A percentile compares a stretch with the other conserved stretches of the same genome.
Conservation (phyloP, 176 grass and related monocot genomes). For the Alloteropsis semialata region DNA sequence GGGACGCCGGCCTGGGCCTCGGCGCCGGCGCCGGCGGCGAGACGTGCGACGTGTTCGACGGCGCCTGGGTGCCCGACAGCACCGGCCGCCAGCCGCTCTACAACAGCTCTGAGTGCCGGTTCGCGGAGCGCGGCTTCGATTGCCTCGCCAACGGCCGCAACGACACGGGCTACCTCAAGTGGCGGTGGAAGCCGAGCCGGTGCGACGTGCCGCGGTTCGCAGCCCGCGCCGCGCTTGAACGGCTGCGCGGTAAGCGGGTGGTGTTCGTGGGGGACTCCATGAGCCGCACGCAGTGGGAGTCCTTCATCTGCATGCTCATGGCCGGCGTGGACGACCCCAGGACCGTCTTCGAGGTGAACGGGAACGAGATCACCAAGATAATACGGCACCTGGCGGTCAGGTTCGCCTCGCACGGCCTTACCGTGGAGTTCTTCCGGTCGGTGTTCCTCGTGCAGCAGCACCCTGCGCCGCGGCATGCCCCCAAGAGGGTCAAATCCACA, state of each 20-base stretch:
- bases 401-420: conserved; percentile 73
- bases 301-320: conserved; percentile 99
- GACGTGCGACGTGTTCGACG: conserved; percentile 80
- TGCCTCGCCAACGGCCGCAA: conserved; percentile 83
- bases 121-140: conserved; percentile 90
- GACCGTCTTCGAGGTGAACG: conserved; percentile 80
- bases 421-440: conserved; percentile 84
- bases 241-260: conserved; percentile 78
- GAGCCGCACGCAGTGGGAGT: conserved; percentile 99
- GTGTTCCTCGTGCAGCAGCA: conserved; percentile 85
- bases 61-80: conserved; percentile 60
- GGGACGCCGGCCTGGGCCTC: not conserved
- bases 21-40: not conserved
- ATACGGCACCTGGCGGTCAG: conserved; percentile 65
- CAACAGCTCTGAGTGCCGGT: conserved; percentile 81
- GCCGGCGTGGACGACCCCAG: conserved; percentile 66
- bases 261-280: conserved; percentile 96
- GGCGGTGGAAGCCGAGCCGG: conserved; percentile 82
- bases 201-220: conserved; percentile 69
- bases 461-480: conserved; percentile 53
- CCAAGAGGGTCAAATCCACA: conserved; percentile 61
- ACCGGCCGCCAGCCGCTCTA: conserved; percentile 55
- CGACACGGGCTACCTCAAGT: conserved; percentile 74
- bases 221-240: conserved; percentile 43
- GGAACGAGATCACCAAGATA: conserved; percentile 76